phyloP scores from a whole-genome alignment of 208 protist species.

The Trypanosoma mega region DNA sequence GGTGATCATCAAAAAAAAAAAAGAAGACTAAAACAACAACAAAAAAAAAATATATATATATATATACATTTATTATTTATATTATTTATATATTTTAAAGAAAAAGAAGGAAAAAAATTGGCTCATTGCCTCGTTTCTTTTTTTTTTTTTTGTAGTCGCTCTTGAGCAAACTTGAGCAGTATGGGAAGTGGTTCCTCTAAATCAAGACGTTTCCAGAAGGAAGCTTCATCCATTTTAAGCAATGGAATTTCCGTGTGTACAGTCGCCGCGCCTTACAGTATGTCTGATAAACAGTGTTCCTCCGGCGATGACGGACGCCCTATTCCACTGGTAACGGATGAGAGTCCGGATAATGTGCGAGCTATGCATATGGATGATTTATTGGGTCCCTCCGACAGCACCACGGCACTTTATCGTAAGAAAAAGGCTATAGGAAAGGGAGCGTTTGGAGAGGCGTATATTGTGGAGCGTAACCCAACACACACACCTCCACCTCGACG shows the following conservation, averaged over 20 bases:
- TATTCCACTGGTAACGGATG: conserved; percentile 23
- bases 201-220: neutral
- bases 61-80: neutral
- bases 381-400: conserved; percentile 24
- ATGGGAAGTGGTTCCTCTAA: neutral
- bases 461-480: conserved; percentile 62
- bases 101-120: conserved; percentile 3
- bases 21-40: too few species aligned
- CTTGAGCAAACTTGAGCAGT: neutral
- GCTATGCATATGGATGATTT: conserved; percentile 21
- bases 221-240: neutral
- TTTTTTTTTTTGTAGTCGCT: conserved; percentile 8
- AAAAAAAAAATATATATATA: too few species aligned
- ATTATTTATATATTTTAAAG: too few species aligned
- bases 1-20: too few species aligned
- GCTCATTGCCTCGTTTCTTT: conserved; percentile 18
- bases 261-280: too few species aligned
- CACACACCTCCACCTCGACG: conserved; percentile 33
- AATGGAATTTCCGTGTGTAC: too few species aligned
- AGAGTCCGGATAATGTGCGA: neutral
- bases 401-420: conserved; percentile 58
- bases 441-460: conserved; percentile 87
- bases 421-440: conserved; percentile 83
- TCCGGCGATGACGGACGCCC: conserved; percentile 22
- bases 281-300: too few species aligned